A percentile compares a stretch with the other conserved stretches of the same genome.
Evolutionary conservation across 2,329 filamentous ascomycete genomes (phyloP).

Genomic region (Zalaria sp.): DNA sequence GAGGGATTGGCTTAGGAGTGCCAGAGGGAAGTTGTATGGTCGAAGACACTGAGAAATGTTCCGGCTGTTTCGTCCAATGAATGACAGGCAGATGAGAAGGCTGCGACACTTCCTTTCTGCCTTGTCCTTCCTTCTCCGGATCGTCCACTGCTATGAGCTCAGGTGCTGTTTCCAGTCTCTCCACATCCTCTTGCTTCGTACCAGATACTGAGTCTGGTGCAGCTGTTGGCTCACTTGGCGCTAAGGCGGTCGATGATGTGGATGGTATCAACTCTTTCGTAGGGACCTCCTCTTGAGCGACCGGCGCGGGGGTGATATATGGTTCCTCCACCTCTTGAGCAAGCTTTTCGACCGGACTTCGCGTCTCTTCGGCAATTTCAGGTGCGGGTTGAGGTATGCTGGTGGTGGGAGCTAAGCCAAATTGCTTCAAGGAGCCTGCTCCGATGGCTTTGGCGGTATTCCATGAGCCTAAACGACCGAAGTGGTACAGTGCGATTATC

Average conservation of each 20-base stretch:
- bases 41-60: constrained; percentile 57
- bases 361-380: background rate
- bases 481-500: constrained; percentile 40
- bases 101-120: constrained; percentile 15
- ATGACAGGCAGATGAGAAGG: constrained; percentile 4
- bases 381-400: background rate
- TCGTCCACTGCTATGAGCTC: constrained; percentile 1
- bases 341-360: background rate
- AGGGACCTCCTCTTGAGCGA: background rate
- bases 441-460: constrained; percentile 5
- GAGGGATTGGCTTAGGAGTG: constrained; percentile 54
- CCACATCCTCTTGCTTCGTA: background rate
- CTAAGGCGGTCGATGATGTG: background rate
- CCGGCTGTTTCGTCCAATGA: constrained; percentile 61
- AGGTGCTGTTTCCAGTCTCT: background rate
- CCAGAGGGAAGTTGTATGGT: constrained; percentile 65
- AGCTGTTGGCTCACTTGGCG: background rate
- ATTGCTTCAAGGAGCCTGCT: constrained; percentile 4
- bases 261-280: background rate
- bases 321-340: background rate
- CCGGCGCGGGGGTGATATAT: background rate
- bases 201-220: background rate
- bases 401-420: background rate
- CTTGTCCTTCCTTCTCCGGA: constrained; percentile 8
- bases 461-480: constrained; percentile 16